Percentiles rank a stretch among this genome's conserved stretches.
Conservation (phyloP, 179 eudicot genomes). For the Beta lomatogona region DNA sequence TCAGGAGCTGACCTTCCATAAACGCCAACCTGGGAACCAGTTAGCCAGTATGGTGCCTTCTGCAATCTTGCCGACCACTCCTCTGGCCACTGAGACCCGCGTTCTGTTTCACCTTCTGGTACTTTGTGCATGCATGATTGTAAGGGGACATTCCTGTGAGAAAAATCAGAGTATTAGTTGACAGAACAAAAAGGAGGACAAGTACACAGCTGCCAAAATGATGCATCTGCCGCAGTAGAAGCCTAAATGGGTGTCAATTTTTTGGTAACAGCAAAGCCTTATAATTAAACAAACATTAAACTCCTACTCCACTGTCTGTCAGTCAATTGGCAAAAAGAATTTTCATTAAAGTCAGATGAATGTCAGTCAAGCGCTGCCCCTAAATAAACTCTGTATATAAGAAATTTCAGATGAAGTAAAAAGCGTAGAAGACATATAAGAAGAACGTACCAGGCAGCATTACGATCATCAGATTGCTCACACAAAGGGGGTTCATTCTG, state of each 20-base stretch:
- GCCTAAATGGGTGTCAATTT: neutral
- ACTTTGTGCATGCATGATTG: constrained; percentile 78
- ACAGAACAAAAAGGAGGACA: neutral
- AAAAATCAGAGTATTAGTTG: neutral
- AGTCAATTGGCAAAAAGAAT: neutral
- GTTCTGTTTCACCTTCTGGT: constrained; percentile 58
- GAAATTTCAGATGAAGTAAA: neutral
- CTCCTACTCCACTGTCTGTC: neutral
- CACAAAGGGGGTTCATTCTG: constrained; percentile 74
- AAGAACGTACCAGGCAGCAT: constrained; percentile 77
- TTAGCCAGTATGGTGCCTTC: constrained; percentile 69
- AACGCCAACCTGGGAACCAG: constrained; percentile 68
- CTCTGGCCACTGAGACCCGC: constrained; percentile 81
- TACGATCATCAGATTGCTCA: constrained; percentile 74
- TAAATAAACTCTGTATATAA: neutral
- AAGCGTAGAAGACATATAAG: neutral
- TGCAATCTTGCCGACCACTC: constrained; percentile 65
- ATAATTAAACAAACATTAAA: neutral
- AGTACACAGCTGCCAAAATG: neutral
- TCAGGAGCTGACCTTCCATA: constrained; percentile 87
- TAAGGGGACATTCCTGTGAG: constrained; percentile 65
- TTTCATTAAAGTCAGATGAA: too few species aligned
- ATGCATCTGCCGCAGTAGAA: neutral
- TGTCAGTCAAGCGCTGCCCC: neutral
- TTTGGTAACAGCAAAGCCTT: neutral